Percentiles rank a stretch among this genome's conserved stretches.
Evolutionary conservation across 805 yeast species (phyloP).

Genomic region (Myxozyma geophila): DNA sequence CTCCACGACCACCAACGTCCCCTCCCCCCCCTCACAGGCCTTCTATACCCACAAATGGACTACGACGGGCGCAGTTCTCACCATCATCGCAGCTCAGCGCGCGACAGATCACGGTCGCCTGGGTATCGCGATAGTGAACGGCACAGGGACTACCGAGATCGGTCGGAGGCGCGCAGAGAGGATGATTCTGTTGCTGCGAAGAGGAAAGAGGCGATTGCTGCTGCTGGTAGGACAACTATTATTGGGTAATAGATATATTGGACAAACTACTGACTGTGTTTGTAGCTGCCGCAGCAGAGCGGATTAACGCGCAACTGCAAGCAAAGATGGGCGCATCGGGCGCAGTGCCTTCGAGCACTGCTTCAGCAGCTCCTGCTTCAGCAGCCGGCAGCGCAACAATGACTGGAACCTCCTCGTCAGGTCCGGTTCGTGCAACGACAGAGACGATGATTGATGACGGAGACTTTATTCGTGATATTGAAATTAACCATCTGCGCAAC

Average conservation of each 20-base stretch:
- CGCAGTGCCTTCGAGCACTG: neutral
- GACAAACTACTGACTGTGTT: neutral
- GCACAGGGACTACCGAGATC: neutral
- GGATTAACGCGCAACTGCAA: conserved; percentile 43
- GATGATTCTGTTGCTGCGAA: conserved; percentile 18
- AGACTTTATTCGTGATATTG: conserved; percentile 41
- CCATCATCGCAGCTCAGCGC: conserved; percentile 11
- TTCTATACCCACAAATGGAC: neutral
- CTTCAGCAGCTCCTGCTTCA: conserved; percentile 1
- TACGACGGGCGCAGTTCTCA: conserved; percentile 6
- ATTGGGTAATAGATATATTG: neutral
- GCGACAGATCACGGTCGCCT: conserved; percentile 16
- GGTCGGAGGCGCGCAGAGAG: neutral
- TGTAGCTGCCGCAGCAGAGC: conserved; percentile 45
- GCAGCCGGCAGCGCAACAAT: neutral
- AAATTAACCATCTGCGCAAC: conserved; percentile 46
- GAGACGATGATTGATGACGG: conserved; percentile 26
- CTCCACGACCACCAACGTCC: neutral
- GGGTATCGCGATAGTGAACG: conserved; percentile 31
- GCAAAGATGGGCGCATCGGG: conserved; percentile 19
- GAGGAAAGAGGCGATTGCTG: conserved; percentile 41
- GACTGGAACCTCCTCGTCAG: neutral
- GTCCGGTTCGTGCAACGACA: conserved; percentile 4
- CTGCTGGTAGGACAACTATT: conserved; percentile 31
- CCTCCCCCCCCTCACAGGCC: neutral